phyloP scores from a whole-genome alignment of 1,284 basidiomycete genomes.

The Filobasidium uniguttulatum region DNA sequence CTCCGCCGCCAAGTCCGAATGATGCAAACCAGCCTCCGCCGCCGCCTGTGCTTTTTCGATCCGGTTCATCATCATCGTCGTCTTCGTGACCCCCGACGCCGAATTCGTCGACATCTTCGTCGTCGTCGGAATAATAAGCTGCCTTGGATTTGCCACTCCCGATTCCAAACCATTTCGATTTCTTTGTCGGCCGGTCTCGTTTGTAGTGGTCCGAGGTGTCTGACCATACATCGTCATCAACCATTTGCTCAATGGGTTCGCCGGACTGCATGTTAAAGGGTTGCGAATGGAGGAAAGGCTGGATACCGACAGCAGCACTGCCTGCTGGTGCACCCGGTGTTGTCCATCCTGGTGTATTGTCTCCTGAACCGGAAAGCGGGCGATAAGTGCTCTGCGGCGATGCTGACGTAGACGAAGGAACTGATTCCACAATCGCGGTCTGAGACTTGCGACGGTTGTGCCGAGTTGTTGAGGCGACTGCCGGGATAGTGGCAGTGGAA shows the following conservation, averaged over 20 bases:
- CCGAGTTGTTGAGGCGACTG: conserved; percentile 3
- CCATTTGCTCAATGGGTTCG: neutral
- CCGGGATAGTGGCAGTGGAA: neutral
- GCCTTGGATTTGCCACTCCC: conserved; percentile 1
- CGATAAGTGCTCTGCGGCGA: neutral
- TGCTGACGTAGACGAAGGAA: neutral
- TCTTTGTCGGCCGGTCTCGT: neutral
- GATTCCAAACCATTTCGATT: conserved; percentile 11
- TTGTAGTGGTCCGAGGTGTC: neutral
- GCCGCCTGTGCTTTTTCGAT: neutral
- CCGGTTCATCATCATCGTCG: neutral
- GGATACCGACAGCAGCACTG: neutral
- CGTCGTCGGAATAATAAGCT: conserved; percentile 7
- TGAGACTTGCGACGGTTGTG: conserved; percentile 14
- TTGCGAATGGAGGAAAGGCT: neutral
- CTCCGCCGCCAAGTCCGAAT: conserved; percentile 2
- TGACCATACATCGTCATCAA: conserved; percentile 1
- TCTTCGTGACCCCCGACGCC: neutral
- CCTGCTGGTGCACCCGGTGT: neutral
- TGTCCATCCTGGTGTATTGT: neutral
- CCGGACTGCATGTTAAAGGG: neutral
- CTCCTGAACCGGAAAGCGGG: neutral
- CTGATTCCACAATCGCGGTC: conserved; percentile 15
- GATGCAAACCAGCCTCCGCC: conserved; percentile 8
- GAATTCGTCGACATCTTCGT: conserved; percentile 3